These are phyloP conservation scores for Ramaria rubella DNA, from an alignment of 768 basidiomycete species.

Conservation along the genomic window DNA sequence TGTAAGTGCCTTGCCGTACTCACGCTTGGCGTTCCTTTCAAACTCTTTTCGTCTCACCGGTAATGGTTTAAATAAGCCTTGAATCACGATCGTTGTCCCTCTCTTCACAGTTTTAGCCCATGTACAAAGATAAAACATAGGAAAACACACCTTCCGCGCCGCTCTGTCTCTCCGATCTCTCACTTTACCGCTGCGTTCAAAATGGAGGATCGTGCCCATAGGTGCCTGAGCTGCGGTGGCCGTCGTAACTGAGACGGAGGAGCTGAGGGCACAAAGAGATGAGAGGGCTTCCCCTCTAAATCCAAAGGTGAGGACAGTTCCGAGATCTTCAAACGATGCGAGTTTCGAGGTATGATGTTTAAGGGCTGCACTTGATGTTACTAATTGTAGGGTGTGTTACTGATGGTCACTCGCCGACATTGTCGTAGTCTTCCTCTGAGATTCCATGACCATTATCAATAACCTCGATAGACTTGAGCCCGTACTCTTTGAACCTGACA, in stretches of 20 bases:
- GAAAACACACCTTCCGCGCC: conserved; percentile 63
- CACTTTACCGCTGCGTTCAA: conserved; percentile 61
- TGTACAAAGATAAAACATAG: background rate
- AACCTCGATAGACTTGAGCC: conserved; percentile 76
- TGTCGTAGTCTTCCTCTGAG: conserved; percentile 63
- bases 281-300: conserved; percentile 96
- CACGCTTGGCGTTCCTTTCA: conserved; percentile 80
- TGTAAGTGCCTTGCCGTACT: conserved; percentile 78
- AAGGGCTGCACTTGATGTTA: conserved; percentile 44
- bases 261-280: conserved; percentile 81
- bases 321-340: conserved; percentile 63
- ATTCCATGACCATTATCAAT: conserved; percentile 92
- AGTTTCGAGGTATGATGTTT: conserved; percentile 96
- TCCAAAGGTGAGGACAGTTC: conserved; percentile 74
- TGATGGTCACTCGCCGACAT: conserved; percentile 52
- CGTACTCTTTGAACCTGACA: conserved; percentile 84
- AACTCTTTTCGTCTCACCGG: conserved; percentile 92
- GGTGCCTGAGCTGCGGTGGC: conserved; percentile 66
- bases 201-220: conserved; percentile 70
- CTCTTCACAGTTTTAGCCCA: conserved; percentile 38
- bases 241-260: conserved; percentile 64
- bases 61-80: conserved; percentile 68
- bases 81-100: conserved; percentile 76
- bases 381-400: background rate
- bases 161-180: conserved; percentile 45